These are phyloP conservation scores for Pilasporangium apinafurcum DNA, from an alignment of 352 stramenopile genomes.

Conservation along the genomic window DNA sequence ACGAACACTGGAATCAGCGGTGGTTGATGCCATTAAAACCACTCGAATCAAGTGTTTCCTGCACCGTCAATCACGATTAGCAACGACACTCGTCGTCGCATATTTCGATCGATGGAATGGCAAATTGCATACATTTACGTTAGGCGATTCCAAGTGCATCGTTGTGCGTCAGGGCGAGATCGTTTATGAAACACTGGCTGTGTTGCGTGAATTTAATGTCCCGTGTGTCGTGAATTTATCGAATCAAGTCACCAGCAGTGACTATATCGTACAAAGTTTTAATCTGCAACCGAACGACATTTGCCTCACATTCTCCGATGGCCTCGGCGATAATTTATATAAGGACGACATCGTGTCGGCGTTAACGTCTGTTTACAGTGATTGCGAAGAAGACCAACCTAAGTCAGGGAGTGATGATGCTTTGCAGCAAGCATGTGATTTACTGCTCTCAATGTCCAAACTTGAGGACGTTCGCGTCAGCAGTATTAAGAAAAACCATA, in stretches of 20 bases:
- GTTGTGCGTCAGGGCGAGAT: slow-evolving; percentile 41
- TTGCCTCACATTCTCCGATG: slow-evolving; percentile 73
- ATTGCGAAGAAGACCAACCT: too few species aligned
- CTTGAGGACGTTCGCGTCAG: slow-evolving; percentile 11
- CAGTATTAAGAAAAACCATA: not conserved
- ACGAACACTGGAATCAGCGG: slow-evolving; percentile 32
- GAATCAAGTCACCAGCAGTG: slow-evolving; percentile 29
- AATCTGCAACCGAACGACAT: slow-evolving; percentile 40
- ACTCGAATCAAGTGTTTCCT: slow-evolving; percentile 52
- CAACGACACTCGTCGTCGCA: slow-evolving; percentile 56
- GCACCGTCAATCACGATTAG: slow-evolving; percentile 52
- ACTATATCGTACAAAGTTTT: slow-evolving; percentile 73
- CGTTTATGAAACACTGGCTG: slow-evolving; percentile 60
- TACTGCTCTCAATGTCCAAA: slow-evolving; percentile 40
- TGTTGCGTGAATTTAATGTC: slow-evolving; percentile 76
- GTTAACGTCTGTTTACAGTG: too few species aligned
- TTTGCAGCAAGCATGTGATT: slow-evolving; percentile 45
- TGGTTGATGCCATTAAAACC: slow-evolving; percentile 48
- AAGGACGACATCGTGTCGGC: slow-evolving; percentile 54
- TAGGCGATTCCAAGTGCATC: slow-evolving; percentile 73
- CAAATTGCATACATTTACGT: slow-evolving; percentile 55
- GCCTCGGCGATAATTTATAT: slow-evolving; percentile 76
- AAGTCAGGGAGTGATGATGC: not conserved
- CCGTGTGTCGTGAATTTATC: slow-evolving; percentile 67
- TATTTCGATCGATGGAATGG: slow-evolving; percentile 73